Base-by-base conservation (phyloP, 352 stramenopile species). In the Phytophthora europaea region DNA sequence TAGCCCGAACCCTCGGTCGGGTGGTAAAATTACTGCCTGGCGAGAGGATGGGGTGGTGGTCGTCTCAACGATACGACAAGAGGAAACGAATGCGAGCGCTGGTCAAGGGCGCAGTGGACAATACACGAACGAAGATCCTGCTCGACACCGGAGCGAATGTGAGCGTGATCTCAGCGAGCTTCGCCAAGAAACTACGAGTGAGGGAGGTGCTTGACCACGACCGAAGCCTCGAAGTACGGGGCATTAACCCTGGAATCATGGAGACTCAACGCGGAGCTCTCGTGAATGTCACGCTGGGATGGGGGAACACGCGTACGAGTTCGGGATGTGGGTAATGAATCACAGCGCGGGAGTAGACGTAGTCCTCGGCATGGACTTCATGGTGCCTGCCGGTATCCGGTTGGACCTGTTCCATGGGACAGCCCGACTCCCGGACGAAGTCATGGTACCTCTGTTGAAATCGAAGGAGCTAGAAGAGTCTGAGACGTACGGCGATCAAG, bases 241-340 rank as follows among this genome's bases (percentile, higher is more conserved):
- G 26, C 10, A 67, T 67, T 10, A 53, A 34, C 33, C 18, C 28
- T 45, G 51, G 36, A 8, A 40, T 22, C 0, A 33, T 53, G 3
- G 4, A 13, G 1, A 67, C 61, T 0, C 26, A n/a, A 15, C 20
- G 34, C 0, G 9, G 48, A 43, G 38, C 50, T 1, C 8, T 45
- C 1, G 22, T 67, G 1, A 67, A 67, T 3, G 28, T 52, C 2
- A 67, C 48, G 7, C 50, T 67, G 1, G 36, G 61, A 22, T n/a
- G n/a, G n/a, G n/a, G n/a, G n/a, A 60, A 52, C 18, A 6, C 23
- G 61, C 53, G 3, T 67, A 67, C 23, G 61, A 60, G 34, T 60
- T 67, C 15, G 34, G 55, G 23, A 2, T 67, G 6, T 67, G 61
- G 50, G 20, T 61, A 18, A 61, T 67, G 50, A 6, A 22, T 6